Evolutionary conservation across 2,329 filamentous ascomycete genomes (phyloP).

Genomic region (Aspergillus costaricaensis): DNA sequence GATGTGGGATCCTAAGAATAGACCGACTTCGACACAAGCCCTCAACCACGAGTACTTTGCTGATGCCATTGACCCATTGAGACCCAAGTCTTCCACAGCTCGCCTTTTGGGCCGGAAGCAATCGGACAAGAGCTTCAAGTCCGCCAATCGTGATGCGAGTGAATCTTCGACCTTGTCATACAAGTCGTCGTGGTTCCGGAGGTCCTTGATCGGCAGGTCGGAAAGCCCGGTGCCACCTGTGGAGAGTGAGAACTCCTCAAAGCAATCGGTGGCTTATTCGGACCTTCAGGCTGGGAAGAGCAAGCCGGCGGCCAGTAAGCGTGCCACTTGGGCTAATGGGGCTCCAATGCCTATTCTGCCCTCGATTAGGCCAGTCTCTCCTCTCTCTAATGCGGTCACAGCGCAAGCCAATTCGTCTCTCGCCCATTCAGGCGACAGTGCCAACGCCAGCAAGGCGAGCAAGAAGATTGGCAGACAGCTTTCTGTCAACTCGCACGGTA

Average conservation of each 20-base stretch:
- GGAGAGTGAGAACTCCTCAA: slow-evolving; percentile 39
- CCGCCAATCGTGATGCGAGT: slow-evolving; percentile 61
- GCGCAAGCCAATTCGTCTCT: slow-evolving; percentile 76
- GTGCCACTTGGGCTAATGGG: slow-evolving; percentile 91
- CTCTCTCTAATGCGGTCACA: slow-evolving; percentile 89
- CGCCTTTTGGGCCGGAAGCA: slow-evolving; percentile 85
- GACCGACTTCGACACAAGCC: slow-evolving; percentile 92
- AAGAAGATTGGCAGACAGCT: slow-evolving; percentile 96
- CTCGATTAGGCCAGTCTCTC: slow-evolving; percentile 90
- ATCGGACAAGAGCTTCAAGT: slow-evolving; percentile 73
- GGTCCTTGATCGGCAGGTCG: slow-evolving; percentile 82
- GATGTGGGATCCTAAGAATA: slow-evolving; percentile 94
- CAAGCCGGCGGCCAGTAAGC: slow-evolving; percentile 68
- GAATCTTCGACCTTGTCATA: slow-evolving; percentile 64
- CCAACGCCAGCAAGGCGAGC: slow-evolving; percentile 48
- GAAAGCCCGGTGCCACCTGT: slow-evolving; percentile 66
- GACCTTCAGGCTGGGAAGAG: slow-evolving; percentile 53
- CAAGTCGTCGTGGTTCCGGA: slow-evolving; percentile 96
- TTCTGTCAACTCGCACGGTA: slow-evolving; percentile 86
- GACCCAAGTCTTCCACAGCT: slow-evolving; percentile 87
- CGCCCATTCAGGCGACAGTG: slow-evolving; percentile 48
- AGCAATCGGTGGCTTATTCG: slow-evolving; percentile 47
- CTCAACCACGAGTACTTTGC: slow-evolving; percentile 91
- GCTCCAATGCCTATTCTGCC: slow-evolving; percentile 91
- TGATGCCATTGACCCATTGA: slow-evolving; percentile 86